Base-by-base conservation (phyloP, 495 filamentous ascomycete species). In the Staphylotrichum tortipilum region DNA sequence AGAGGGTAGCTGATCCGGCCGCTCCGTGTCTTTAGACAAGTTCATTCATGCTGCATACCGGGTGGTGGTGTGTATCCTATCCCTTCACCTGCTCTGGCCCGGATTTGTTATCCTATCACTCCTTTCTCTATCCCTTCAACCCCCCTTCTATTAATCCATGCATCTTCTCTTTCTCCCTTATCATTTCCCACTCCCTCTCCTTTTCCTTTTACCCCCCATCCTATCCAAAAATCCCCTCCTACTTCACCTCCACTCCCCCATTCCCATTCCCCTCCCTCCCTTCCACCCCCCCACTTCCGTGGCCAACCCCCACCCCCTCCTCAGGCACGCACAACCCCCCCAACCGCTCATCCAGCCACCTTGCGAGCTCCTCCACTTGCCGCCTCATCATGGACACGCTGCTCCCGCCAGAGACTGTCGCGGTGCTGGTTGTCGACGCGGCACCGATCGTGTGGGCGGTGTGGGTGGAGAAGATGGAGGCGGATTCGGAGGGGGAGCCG, bases 341-440 rank as follows among this genome's bases (percentile, higher is more conserved):
- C 2, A 76, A 54, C 49, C 61, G 65, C 18, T 69, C 66, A 38
- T 76, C 71, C 47, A 76, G 54, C 64, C 65, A 69, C 18, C 65
- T 59, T 36, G 68, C 73, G 31, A 76, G 54, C 53, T 74, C 71
- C 53, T 72, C 69, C 33, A 73, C 73, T 26, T 73, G 70, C 30
- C 73, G 57, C 24, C 71, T 54, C 68, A 69, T 66, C 12, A 57
- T 61, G 31, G 66, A 55, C 19, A 67, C 70, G 15, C 53, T 41
- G 28, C 24, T 40, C 6, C 18, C 36, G 19, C 30, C 40, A 4
- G 41, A 33, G 0, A 40, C 15, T 10, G 53, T 54, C 11, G 36
- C 28, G 12, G 35, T 24, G 39, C 44, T 51, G 19, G 55, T 17
- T 2, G 31, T 52, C 23, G 52, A 38, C 0, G 33, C 45, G 26